Base-by-base conservation (phyloP, 495 filamentous ascomycete species). In the Neurospora sp. region DNA sequence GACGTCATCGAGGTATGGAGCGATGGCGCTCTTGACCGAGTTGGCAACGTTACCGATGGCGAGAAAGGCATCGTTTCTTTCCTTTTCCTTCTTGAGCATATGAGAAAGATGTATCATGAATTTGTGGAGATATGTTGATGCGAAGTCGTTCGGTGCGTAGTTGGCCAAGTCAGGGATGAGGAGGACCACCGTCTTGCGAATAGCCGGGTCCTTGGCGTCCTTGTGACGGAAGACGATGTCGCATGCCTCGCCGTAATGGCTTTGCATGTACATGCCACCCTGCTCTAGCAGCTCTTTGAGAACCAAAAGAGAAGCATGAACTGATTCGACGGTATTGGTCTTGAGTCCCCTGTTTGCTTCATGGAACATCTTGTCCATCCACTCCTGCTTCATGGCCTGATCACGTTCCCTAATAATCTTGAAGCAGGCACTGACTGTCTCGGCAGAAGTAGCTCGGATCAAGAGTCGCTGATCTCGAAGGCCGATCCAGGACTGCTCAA, bases 181-280 rank as follows among this genome's bases (percentile, higher is more conserved):
- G 65, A 91, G 84, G 65, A 98, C 91, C 31, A 98, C 91, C 59
- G 96, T 93, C 71, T 91, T 89, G 39, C 95, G 89, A 74, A 98
- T 96, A 42, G 93, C 91, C 4, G 88, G 81, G 72, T 99, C 96
- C 61, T 93, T 89, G 74, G 97, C 92, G 74, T 98, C 96, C 77
- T 96, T 97, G 78, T 96, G 90, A 69, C 90, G 90, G 71, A 94
- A 89, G 31, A 97, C 90, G 72, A 94, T 94, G 73, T 99, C 96
- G 81, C 95, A 98, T 16, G 93, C 90, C 65, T 96, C 93, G 40
- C 88, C 85, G 75, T 96, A 95, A 74, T 92, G 89, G 40, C 92
- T 92, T 69, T 96, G 91, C 96, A 99, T 98, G 83, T 96, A 99
- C 96, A 98, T 99, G 73, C 94, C 94, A 35, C 96, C 95, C 75